phyloP scores from a whole-genome alignment of 768 basidiomycete species.

The Chalciporus piperatus region DNA sequence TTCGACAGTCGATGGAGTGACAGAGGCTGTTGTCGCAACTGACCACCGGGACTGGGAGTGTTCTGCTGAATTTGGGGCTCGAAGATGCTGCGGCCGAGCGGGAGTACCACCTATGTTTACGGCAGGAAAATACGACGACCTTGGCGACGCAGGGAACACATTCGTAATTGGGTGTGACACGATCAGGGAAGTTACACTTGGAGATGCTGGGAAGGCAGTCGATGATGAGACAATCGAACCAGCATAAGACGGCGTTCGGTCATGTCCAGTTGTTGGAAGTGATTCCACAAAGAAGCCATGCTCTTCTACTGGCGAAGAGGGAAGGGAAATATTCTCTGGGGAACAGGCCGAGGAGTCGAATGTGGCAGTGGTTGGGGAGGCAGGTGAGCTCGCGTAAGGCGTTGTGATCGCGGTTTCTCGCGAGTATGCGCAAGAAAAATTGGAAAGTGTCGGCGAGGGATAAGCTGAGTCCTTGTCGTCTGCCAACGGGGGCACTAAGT shows the following conservation, averaged over 20 bases:
- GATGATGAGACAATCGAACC: neutral
- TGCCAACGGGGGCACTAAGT: neutral
- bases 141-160: conserved; percentile 10
- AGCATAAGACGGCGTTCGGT: conserved; percentile 5
- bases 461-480: conserved; percentile 21
- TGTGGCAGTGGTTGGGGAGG: conserved; percentile 19
- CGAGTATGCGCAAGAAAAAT: conserved; percentile 25
- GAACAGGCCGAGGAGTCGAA: conserved; percentile 17
- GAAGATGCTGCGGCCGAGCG: neutral
- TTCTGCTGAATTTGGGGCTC: neutral
- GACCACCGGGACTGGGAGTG: conserved; percentile 27
- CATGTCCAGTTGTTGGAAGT: neutral
- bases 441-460: conserved; percentile 29
- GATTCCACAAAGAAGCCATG: neutral
- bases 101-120: neutral
- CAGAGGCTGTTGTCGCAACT: conserved; percentile 30
- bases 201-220: conserved; percentile 7
- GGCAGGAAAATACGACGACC: neutral
- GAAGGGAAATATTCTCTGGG: conserved; percentile 27
- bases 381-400: conserved; percentile 18
- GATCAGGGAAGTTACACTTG: conserved; percentile 2
- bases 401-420: conserved; percentile 28
- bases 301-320: conserved; percentile 22
- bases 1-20: conserved; percentile 17
- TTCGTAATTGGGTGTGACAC: conserved; percentile 2